Evolutionary conservation across 768 basidiomycete species (phyloP), one percentile per base, ranked within the genome.

Genomic region (Boletus subcaerulescens): DNA sequence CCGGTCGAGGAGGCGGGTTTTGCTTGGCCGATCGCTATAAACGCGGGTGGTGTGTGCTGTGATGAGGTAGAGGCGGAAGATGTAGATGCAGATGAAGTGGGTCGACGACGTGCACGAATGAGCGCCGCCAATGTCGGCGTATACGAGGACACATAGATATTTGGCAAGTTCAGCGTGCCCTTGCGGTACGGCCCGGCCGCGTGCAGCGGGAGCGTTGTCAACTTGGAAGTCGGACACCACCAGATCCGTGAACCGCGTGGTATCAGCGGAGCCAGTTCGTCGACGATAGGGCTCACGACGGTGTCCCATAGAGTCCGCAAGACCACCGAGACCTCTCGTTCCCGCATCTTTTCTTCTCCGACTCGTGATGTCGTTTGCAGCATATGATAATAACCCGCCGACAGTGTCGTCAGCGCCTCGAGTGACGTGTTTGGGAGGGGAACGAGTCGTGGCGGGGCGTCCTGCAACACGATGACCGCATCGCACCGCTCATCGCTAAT

Each of bases 151-250:
- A 73, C 24, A 42, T 64, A 62, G 9, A 69, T 41, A 40, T 60
- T 52, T 2, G 59, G 10, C 48, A 62, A 44, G 48, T 57, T 59
- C 11, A 29, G 24, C 1, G 26, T 48, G 14, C 55, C 48, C 20
- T 52, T 56, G 50, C 62, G 62, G 41, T 66, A 71, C 6, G 65
- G 58, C 1, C 72, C 73, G 2, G 73, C 65, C 1, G 66, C 71
- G 33, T 73, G 73, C 40, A 73, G 50, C 3, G 71, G 73, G 31
- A 73, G 56, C 11, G 69, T 60, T 3, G 66, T 56, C 20, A 71
- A 48, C 36, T 57, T 65, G 7, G 72, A 70, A 14, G 73, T 70
- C 3, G 67, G 66, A 35, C 70, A 74, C 73, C 73, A 73, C 61
- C 65, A 69, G 46, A 72, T 61, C n/a, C 66, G 57, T 53, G 65